Percentiles rank a stretch among this genome's conserved stretches.
phyloP scores from a whole-genome alignment of 2,329 filamentous ascomycete species.

The Fusarium udum region DNA sequence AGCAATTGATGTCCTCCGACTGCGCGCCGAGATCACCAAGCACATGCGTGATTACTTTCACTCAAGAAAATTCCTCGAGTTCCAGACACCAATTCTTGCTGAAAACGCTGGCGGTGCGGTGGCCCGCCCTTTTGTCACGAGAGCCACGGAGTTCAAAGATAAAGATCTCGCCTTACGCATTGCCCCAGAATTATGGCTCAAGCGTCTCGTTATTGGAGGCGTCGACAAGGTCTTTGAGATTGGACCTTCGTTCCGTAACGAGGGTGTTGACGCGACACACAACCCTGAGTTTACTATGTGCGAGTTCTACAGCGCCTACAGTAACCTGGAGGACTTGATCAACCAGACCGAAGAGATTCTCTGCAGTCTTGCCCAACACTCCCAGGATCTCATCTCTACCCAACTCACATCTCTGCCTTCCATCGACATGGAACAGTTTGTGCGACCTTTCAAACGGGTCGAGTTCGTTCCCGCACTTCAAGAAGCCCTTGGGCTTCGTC shows the following conservation, averaged over 20 bases:
- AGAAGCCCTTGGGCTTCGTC: constrained; percentile 66
- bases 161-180: constrained; percentile 82
- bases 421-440: constrained; percentile 59
- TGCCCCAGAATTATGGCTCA: constrained; percentile 94
- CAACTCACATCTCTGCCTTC: constrained; percentile 58
- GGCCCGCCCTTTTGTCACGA: constrained; percentile 86
- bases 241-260: constrained; percentile 90
- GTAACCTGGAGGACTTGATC: constrained; percentile 79
- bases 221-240: constrained; percentile 93
- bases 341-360: constrained; percentile 78
- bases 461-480: constrained; percentile 88
- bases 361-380: constrained; percentile 63
- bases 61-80: constrained; percentile 79
- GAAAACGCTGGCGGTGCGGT: constrained; percentile 85
- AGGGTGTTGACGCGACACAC: constrained; percentile 89
- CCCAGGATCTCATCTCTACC: constrained; percentile 56
- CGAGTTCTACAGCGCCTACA: constrained; percentile 93
- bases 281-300: constrained; percentile 98
- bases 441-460: constrained; percentile 70
- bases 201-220: constrained; percentile 88
- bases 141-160: constrained; percentile 77
- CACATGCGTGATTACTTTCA: constrained; percentile 79
- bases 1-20: constrained; percentile 73
- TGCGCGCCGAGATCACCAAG: constrained; percentile 79
- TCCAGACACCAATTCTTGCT: constrained; percentile 89